Percentiles rank a stretch among this genome's conserved stretches.
These are phyloP conservation scores for Cytidiella melzeri DNA, from an alignment of 768 basidiomycete species.

Conservation along the genomic window DNA sequence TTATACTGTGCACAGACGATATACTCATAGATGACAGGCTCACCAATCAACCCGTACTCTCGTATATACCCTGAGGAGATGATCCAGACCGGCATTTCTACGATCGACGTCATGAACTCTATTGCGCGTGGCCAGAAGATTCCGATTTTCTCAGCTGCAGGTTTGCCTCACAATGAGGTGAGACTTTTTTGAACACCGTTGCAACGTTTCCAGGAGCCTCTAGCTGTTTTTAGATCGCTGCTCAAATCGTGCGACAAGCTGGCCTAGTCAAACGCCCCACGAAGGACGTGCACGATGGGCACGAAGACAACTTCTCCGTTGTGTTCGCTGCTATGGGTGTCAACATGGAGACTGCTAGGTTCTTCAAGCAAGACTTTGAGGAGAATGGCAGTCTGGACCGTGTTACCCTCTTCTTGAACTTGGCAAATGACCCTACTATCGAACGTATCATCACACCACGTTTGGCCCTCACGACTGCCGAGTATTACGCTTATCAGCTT, in stretches of 20 bases:
- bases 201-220: slow-evolving; percentile 2
- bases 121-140: slow-evolving; percentile 99
- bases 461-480: slow-evolving; percentile 94
- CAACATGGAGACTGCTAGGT: slow-evolving; percentile 99
- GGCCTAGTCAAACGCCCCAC: slow-evolving; percentile 95
- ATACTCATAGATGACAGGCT: slow-evolving; percentile 49
- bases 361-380: slow-evolving; percentile 99
- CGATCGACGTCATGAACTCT: slow-evolving; percentile 96
- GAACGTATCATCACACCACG: slow-evolving; percentile 99
- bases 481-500: slow-evolving; percentile 98
- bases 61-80: slow-evolving; percentile 99
- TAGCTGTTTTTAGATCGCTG: slow-evolving; percentile 70
- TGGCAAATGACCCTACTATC: slow-evolving; percentile 98
- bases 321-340: slow-evolving; percentile 99
- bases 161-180: slow-evolving; percentile 98
- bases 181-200: slow-evolving; percentile 17
- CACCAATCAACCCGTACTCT: slow-evolving; percentile 95
- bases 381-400: slow-evolving; percentile 97
- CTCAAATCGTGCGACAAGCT: slow-evolving; percentile 99
- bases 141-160: slow-evolving; percentile 98
- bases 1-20: slow-evolving; percentile 7
- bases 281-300: slow-evolving; percentile 96
- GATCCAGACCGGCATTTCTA: slow-evolving; percentile 99
- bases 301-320: slow-evolving; percentile 99
- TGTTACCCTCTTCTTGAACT: slow-evolving; percentile 95